Base-by-base conservation (phyloP, 495 filamentous ascomycete genomes). In the Monascus purpureus region DNA sequence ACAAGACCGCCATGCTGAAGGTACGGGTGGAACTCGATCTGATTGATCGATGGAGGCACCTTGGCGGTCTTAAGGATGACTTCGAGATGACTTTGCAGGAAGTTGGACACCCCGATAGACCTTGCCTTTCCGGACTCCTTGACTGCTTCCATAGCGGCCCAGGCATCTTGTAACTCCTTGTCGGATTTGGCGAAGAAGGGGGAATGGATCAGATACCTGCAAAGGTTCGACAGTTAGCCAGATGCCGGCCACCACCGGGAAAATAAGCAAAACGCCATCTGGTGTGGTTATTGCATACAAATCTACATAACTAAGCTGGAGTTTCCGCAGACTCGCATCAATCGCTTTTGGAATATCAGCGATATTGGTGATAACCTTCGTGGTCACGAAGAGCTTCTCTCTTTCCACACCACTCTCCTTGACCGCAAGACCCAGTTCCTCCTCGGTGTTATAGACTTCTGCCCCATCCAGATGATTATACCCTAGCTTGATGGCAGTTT, bases 1-100 rank as follows among this genome's bases (percentile, higher is more conserved):
- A 92, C 24, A 11, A 93, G 63, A n/a, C 57, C 53, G 2, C 58
- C 59, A 49, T 78, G 84, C 52, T 93, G 86, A 22, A 93, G 65
- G 50, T 94, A 93, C 0, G 83, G 79, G 45, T 93, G 81, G 44
- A 71, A 88, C 53, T 94, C 84, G 38, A 93, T 81, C 62, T 93
- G 85, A 54, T 94, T 93, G 43, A 85, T 67, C 1, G 63, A 72
- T 0, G 86, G 86, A 8, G 60, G 48, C 13, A 71, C 47, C 25
- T 61, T 73, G 13, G 80, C 76, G 0, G 73, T 82, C 34, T 72
- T 53, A 8, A 92, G 53, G 23, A 78, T 68, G 2, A 67, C 63
- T 43, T 84, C 70, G 12, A 94, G 59, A 45, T 93, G 69, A 22
- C 57, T 50, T 20, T 72, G 60, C 8, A 80, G 45, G 56, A 73